These are phyloP conservation scores for Penicillium sp. DNA, from an alignment of 2,329 filamentous ascomycete genomes.

Conservation along the genomic window DNA sequence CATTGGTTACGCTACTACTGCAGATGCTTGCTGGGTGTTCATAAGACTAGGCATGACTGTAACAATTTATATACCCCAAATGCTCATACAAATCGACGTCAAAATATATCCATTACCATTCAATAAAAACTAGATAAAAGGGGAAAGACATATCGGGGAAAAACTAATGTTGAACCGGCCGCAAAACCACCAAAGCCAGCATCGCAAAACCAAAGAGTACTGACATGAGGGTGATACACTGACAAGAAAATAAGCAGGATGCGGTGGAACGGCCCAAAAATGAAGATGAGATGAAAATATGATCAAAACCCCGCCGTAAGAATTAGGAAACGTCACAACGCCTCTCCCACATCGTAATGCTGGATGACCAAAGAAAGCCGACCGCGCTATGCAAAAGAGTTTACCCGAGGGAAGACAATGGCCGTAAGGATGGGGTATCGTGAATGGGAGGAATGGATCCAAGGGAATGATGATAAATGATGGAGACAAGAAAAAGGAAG, in stretches of 20 bases:
- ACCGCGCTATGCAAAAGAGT: constrained; percentile 39
- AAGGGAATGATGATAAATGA: constrained; percentile 4
- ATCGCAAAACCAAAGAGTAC: constrained; percentile 1
- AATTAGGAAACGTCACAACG: constrained; percentile 27
- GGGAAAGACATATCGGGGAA: constrained; percentile 1
- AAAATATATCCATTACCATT: not conserved
- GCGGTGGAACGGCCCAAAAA: constrained; percentile 4
- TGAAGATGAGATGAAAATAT: constrained; percentile 1
- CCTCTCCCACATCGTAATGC: constrained; percentile 31
- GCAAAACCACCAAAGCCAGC: constrained; percentile 3
- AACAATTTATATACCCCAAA: no score
- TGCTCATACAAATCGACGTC: not conserved
- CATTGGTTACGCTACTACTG: no score
- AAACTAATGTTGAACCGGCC: not conserved
- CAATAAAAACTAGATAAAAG: not conserved
- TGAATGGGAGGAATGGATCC: constrained; percentile 22
- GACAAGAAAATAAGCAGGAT: constrained; percentile 8
- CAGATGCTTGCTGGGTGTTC: no score
- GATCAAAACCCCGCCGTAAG: constrained; percentile 9
- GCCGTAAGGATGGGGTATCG: constrained; percentile 37
- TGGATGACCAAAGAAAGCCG: constrained; percentile 32
- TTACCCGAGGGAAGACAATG: constrained; percentile 22
- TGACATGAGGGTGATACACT: constrained; percentile 5
- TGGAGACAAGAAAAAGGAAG: constrained; percentile 3
- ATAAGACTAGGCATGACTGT: no score